A percentile compares a stretch with the other conserved stretches of the same genome.
Evolutionary conservation across 2,329 filamentous ascomycete genomes (phyloP).

Genomic region (Phialophora tarda): DNA sequence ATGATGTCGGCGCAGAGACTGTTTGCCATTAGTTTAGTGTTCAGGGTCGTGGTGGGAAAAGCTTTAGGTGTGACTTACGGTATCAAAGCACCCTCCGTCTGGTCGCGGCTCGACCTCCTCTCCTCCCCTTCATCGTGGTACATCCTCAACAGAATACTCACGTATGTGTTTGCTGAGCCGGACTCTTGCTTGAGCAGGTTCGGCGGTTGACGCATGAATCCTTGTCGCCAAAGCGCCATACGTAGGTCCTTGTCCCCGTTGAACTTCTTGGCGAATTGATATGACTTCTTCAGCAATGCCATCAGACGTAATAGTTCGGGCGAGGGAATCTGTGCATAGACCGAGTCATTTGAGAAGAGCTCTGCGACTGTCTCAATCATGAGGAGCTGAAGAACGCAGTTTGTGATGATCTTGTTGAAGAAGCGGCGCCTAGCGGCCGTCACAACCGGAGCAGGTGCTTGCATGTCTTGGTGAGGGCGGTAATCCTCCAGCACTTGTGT

Average conservation of each 20-base stretch:
- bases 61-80: conserved; percentile 60
- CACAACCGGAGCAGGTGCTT: conserved; percentile 88
- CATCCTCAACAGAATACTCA: conserved; percentile 95
- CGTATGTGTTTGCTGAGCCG: conserved; percentile 90
- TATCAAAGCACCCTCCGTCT: conserved; percentile 89
- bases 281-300: conserved; percentile 92
- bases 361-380: conserved; percentile 99
- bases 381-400: conserved; percentile 93
- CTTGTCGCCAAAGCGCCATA: conserved; percentile 92
- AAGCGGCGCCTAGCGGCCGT: conserved; percentile 91
- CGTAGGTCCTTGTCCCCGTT: conserved; percentile 96
- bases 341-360: conserved; percentile 94
- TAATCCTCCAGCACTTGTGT: conserved; percentile 77
- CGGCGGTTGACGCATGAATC: conserved; percentile 99
- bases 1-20: conserved; percentile 92
- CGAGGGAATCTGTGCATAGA: conserved; percentile 92
- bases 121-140: conserved; percentile 88
- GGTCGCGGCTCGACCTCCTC: conserved; percentile 74
- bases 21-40: conserved; percentile 12
- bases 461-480: conserved; percentile 73
- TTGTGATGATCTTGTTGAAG: conserved; percentile 99
- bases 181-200: conserved; percentile 97
- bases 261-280: conserved; percentile 95
- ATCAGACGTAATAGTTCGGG: conserved; percentile 88
- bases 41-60: background rate